phyloP scores from a whole-genome alignment of 345 rosid species.

The Hirschfeldia incana region DNA sequence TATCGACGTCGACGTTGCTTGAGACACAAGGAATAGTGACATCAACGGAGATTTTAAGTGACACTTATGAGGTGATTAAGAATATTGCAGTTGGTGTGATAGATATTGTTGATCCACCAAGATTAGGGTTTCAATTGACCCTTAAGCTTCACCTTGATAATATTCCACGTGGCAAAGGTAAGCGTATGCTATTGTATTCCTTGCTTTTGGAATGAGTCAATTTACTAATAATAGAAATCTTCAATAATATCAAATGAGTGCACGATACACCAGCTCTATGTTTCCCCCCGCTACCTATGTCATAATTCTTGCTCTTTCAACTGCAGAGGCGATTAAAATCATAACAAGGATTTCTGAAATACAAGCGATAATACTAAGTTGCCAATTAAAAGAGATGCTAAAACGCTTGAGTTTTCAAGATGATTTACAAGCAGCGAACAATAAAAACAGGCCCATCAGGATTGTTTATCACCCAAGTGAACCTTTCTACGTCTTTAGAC shows the following conservation, averaged over 20 bases:
- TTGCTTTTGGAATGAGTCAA: not conserved
- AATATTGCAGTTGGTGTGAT: conserved; percentile 51
- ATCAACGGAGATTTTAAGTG: conserved; percentile 47
- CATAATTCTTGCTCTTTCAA: not conserved
- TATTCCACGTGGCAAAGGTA: conserved; percentile 71
- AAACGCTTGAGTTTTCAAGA: conserved; percentile 47
- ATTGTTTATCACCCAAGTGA: conserved; percentile 69
- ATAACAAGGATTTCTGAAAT: conserved; percentile 64
- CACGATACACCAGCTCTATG: not conserved
- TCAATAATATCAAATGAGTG: not conserved
- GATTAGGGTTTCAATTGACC: conserved; percentile 84
- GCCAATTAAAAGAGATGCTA: conserved; percentile 77
- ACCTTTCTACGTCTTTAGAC: conserved; percentile 77
- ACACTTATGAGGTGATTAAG: conserved; percentile 48
- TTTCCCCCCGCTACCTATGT: not conserved
- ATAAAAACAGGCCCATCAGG: conserved; percentile 51
- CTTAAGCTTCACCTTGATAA: conserved; percentile 56
- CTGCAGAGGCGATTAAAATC: conserved; percentile 61
- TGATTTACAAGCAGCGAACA: conserved; percentile 27
- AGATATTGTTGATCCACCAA: conserved; percentile 72
- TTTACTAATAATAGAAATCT: not conserved
- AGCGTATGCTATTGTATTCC: not conserved
- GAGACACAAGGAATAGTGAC: conserved; percentile 51
- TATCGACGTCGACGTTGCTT: conserved; percentile 65
- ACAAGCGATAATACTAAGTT: conserved; percentile 69